phyloP scores from a whole-genome alignment of 768 basidiomycete species.

The Albatrellus ellisii region DNA sequence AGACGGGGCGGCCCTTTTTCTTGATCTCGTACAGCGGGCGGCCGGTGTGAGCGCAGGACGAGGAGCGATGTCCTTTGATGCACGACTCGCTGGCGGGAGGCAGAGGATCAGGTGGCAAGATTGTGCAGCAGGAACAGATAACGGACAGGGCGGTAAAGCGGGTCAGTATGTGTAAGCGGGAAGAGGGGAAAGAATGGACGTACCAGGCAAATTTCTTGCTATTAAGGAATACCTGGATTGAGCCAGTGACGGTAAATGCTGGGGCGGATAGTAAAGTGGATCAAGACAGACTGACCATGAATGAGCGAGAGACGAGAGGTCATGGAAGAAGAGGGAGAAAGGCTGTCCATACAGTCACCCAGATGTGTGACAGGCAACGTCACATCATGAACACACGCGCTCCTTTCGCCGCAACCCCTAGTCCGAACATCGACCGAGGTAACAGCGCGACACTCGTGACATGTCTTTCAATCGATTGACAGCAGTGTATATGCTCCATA shows the following conservation, averaged over 20 bases:
- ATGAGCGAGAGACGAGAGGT: too few species aligned
- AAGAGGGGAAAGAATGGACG: neutral
- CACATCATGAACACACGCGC: too few species aligned
- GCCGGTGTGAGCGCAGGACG: constrained; percentile 13
- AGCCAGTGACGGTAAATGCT: too few species aligned
- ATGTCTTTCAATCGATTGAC: too few species aligned
- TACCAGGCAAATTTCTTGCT: constrained; percentile 15
- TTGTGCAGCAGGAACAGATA: neutral
- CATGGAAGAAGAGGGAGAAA: too few species aligned
- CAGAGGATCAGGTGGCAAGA: neutral
- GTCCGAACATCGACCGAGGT: too few species aligned
- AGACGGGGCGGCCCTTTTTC: constrained; percentile 14
- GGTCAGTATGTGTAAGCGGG: neutral
- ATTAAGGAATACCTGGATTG: constrained; percentile 14
- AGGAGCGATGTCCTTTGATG: constrained; percentile 15
- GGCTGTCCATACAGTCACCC: too few species aligned
- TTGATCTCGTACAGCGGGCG: constrained; percentile 14
- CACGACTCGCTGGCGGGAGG: constrained; percentile 11
- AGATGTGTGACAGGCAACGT: too few species aligned
- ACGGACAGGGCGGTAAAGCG: neutral
- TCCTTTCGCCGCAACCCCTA: too few species aligned
- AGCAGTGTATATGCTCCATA: too few species aligned
- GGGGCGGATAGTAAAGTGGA: too few species aligned
- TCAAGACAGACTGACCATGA: neutral
- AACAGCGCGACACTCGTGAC: too few species aligned